Evolutionary conservation across 169 alveolate genomes (phyloP).

Genomic region (Plasmodium gaboni): DNA sequence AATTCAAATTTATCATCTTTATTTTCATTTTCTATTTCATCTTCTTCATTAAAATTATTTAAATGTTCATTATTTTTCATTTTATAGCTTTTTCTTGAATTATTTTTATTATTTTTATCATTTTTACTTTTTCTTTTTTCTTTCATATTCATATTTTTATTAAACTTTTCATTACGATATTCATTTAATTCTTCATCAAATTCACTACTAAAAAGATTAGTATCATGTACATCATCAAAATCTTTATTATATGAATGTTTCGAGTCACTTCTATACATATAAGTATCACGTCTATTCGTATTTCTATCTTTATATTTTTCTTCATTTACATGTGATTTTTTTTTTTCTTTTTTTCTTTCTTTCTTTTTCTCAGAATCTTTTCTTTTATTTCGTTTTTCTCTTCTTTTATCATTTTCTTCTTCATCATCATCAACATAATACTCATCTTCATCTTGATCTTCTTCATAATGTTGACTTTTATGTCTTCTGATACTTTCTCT

Average conservation of each 20-base stretch:
- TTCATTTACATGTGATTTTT: conserved; percentile 15
- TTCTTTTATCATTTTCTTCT: conserved; percentile 12
- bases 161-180: background rate
- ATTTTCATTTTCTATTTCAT: background rate
- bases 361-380: conserved; percentile 40
- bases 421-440: conserved; percentile 6
- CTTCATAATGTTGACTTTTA: conserved; percentile 27
- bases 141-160: background rate
- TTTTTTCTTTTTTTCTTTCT: conserved; percentile 16
- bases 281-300: conserved; percentile 11
- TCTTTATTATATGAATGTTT: conserved; percentile 31
- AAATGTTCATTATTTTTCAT: background rate
- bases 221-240: conserved; percentile 7
- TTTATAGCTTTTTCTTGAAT: too few species aligned
- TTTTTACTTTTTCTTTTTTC: conserved; percentile 31
- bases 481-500: conserved; percentile 16
- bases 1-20: background rate
- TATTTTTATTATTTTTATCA: conserved; percentile 9
- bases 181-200: conserved; percentile 31
- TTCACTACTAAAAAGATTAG: conserved; percentile 27
- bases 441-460: conserved; percentile 27
- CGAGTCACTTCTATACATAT: conserved; percentile 14
- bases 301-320: conserved; percentile 31
- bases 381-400: conserved; percentile 32
- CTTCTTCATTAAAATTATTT: background rate